A percentile compares a stretch with the other conserved stretches of the same genome.
These are phyloP conservation scores for Priceomyces medius DNA, from an alignment of 805 yeast species.

Conservation along the genomic window DNA sequence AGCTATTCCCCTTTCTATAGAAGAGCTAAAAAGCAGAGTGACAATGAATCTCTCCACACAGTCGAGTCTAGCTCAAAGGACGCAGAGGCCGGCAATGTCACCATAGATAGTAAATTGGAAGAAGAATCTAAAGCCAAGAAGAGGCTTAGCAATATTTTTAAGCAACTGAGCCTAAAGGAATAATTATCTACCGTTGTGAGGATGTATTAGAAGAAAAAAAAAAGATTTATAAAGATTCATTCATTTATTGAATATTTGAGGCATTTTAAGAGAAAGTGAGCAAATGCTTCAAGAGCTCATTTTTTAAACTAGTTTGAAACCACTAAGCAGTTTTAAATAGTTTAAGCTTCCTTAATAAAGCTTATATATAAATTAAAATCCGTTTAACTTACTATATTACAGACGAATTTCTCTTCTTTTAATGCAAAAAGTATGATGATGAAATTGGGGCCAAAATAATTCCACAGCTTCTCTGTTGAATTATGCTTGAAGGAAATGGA, in stretches of 20 bases:
- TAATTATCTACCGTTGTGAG: neutral
- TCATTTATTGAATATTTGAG: constrained; percentile 1
- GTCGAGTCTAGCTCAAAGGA: neutral
- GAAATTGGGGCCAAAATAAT: neutral
- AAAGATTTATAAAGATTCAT: neutral
- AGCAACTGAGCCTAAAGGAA: neutral
- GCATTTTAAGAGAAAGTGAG: constrained; percentile 1
- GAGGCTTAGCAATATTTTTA: constrained; percentile 4
- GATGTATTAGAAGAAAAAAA: neutral
- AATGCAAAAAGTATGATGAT: constrained; percentile 5
- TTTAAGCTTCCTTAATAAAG: neutral
- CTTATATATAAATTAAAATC: constrained; percentile 4
- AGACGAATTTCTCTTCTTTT: constrained; percentile 4
- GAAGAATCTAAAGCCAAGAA: neutral
- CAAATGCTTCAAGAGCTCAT: neutral
- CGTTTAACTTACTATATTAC: constrained; percentile 5
- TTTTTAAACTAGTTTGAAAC: neutral
- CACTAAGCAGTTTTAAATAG: constrained; percentile 1
- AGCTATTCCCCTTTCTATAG: constrained; percentile 7
- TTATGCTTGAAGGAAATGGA: no score
- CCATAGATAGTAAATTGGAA: neutral
- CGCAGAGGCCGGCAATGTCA: neutral
- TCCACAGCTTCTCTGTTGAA: no score
- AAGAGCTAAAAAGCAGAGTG: constrained; percentile 2
- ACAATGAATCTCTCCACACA: constrained; percentile 1